Evolutionary conservation across 1,139 yeast genomes (phyloP), one percentile per base, ranked within the genome.

Genomic region (Blastobotrys capitulatus): DNA sequence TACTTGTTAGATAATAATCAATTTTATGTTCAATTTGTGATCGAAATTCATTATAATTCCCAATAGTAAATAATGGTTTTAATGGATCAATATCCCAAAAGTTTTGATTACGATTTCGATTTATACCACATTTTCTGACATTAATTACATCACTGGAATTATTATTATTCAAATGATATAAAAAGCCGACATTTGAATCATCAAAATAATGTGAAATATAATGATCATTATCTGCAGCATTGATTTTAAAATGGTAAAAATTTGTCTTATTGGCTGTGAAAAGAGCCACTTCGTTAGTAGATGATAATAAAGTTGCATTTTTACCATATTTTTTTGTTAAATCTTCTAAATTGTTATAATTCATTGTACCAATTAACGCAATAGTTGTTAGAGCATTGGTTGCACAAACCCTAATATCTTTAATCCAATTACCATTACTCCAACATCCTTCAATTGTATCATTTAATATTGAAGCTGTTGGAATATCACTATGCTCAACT

Each of bases 91-190:
- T 35, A 13, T 16, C 8, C 38, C 38, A 35, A 35, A 5, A 12
- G 12, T 19, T 35, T 5, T 35, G 8, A 10, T 2, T 35, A 5
- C 38, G 38, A 18, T 35, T 12, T 35, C 13, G 5, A 35, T 18
- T 35, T 5, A 18, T 7, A 4, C 38, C 3, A 18, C 38, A 35
- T 5, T 6, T 9, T 9, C 22, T 16, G 3, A 35, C 18, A 19
- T 35, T 35, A 7, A 35, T 18, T 2, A 35, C 9, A 12, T 35
- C 10, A 7, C 38, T 35, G 38, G n/a, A n/a, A n/a, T 35, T 35
- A 4, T 16, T 43, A 35, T 32, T 42, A 48, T 42, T 42, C 38
- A 42, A 31, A 31, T 42, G 45, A 16, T 31, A 31, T 38, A 42
- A 32, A 10, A 42, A 19, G 5, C 45, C 45, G 22, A 18, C 5